Evolutionary conservation across 2,329 filamentous ascomycete genomes (phyloP).

Genomic region (Colletotrichum lupini): DNA sequence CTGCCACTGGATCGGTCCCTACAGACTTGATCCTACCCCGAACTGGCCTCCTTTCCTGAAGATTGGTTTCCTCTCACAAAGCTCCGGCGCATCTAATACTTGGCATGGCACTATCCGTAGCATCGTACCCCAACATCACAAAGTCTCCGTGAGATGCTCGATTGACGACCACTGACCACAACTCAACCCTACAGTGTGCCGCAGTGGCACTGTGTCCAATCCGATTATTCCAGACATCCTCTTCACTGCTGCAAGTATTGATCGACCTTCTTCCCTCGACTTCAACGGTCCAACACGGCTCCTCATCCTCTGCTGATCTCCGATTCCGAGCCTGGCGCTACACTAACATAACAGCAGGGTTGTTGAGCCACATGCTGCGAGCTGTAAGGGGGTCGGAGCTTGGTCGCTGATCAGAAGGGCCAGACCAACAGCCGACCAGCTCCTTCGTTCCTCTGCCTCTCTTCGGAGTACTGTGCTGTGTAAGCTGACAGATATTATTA

Average conservation of each 20-base stretch:
- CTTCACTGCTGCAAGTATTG: background rate
- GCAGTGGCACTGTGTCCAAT: background rate
- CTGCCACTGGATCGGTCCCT: slow-evolving; percentile 5
- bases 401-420: slow-evolving; percentile 25
- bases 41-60: background rate
- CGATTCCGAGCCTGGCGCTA: background rate
- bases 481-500: background rate
- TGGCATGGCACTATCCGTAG: background rate
- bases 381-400: slow-evolving; percentile 7
- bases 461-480: too few relatives aligned
- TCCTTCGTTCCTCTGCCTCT: background rate
- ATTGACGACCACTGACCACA: slow-evolving; percentile 16
- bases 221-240: background rate
- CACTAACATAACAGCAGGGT: slow-evolving; percentile 4
- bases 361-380: background rate
- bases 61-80: background rate
- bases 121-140: background rate
- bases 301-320: background rate
- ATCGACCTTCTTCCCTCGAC: background rate
- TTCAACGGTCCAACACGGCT: background rate
- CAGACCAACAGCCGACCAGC: slow-evolving; percentile 6
- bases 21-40: background rate
- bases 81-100: background rate
- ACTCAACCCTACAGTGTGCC: background rate
- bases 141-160: slow-evolving; percentile 23